These are phyloP conservation scores for Lentinula aciculospora DNA, from an alignment of 768 basidiomycete species.

Conservation along the genomic window DNA sequence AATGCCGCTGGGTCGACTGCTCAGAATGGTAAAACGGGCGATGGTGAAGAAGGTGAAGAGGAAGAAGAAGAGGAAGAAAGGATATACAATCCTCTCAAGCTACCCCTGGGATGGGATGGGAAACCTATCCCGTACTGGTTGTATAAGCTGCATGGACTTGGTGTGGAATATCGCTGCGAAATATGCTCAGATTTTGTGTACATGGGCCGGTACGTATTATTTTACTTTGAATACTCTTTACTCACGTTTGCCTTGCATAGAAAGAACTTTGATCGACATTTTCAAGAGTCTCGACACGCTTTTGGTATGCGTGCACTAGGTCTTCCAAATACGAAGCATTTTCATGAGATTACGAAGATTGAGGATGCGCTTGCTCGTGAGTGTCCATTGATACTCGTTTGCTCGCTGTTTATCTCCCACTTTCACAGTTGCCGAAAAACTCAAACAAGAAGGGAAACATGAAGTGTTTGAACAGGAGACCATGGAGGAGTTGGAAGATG, in stretches of 20 bases:
- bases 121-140: conserved; percentile 99
- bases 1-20: conserved; percentile 18
- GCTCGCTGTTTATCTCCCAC: neutral
- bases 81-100: conserved; percentile 96
- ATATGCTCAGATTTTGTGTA: conserved; percentile 97
- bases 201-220: conserved; percentile 73
- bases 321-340: conserved; percentile 97
- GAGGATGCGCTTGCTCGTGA: conserved; percentile 91
- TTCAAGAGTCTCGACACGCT: conserved; percentile 96
- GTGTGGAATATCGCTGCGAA: conserved; percentile 97
- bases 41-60: conserved; percentile 40
- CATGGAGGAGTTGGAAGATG: conserved; percentile 97
- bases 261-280: conserved; percentile 95
- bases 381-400: conserved; percentile 24
- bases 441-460: conserved; percentile 94
- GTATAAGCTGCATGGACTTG: conserved; percentile 95
- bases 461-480: conserved; percentile 92
- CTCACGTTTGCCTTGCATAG: conserved; percentile 30
- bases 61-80: conserved; percentile 95
- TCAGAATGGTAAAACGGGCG: conserved; percentile 12
- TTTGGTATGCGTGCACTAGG: conserved; percentile 98
- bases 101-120: conserved; percentile 96
- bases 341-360: conserved; percentile 97
- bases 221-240: neutral
- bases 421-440: conserved; percentile 83